Percentiles rank a stretch among this genome's conserved stretches.
These are phyloP conservation scores for Geopyxis carbonaria DNA, from an alignment of 495 filamentous ascomycete genomes.

Conservation along the genomic window DNA sequence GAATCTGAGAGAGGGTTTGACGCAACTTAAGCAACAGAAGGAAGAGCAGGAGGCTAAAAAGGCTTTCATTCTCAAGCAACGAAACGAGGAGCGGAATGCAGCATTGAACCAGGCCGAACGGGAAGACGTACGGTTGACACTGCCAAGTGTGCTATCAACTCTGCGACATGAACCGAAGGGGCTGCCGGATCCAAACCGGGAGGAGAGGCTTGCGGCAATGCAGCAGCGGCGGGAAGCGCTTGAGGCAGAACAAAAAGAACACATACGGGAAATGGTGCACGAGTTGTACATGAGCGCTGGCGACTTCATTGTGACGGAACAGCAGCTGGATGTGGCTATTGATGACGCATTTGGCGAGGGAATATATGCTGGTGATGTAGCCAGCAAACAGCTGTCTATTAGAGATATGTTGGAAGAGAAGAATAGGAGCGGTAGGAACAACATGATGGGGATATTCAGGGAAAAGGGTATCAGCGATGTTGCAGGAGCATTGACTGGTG, in stretches of 20 bases:
- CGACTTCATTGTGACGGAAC: constrained; percentile 46
- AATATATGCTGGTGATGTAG: constrained; percentile 32
- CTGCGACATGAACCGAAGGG: constrained; percentile 12
- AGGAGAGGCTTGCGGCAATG: constrained; percentile 26
- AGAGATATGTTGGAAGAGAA: constrained; percentile 29
- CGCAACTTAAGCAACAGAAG: constrained; percentile 42
- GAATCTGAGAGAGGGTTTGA: constrained; percentile 47
- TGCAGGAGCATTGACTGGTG: constrained; percentile 4
- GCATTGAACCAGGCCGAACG: constrained; percentile 35
- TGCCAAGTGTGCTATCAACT: constrained; percentile 31
- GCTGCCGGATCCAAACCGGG: constrained; percentile 34
- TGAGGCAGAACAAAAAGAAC: constrained; percentile 27
- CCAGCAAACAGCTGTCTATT: constrained; percentile 37
- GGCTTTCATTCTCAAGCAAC: constrained; percentile 5
- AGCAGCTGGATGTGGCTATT: constrained; percentile 43
- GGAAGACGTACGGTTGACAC: constrained; percentile 47
- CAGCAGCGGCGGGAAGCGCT: constrained; percentile 23
- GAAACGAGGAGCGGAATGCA: constrained; percentile 29
- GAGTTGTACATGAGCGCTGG: constrained; percentile 47
- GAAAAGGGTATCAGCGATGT: constrained; percentile 1
- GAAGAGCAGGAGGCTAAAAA: constrained; percentile 3
- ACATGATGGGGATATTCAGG: neutral
- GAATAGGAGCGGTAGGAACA: constrained; percentile 4
- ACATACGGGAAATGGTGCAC: constrained; percentile 36
- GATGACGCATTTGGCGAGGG: constrained; percentile 41